phyloP scores from a whole-genome alignment of 345 rosid species.

The Adansonia digitata region DNA sequence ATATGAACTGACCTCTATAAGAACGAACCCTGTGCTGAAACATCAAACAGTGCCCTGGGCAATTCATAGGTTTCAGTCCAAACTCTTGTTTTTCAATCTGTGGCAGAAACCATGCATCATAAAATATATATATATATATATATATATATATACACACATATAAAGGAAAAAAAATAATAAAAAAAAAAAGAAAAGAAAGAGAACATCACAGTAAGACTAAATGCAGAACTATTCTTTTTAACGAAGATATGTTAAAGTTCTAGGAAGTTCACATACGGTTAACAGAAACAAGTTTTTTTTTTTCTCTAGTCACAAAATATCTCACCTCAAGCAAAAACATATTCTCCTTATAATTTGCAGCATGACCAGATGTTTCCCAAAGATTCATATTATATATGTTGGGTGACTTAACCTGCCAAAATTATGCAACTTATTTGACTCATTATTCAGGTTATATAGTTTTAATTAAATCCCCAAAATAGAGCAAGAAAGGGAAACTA shows the following conservation, averaged over 20 bases:
- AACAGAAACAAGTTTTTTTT: neutral
- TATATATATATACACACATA: too few species aligned
- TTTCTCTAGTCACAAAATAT: neutral
- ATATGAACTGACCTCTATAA: conserved; percentile 55
- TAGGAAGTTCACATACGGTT: neutral
- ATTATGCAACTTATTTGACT: conserved; percentile 12
- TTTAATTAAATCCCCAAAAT: neutral
- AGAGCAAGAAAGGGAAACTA: neutral
- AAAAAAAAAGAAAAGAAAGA: neutral
- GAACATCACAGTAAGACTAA: neutral
- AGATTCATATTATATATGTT: conserved; percentile 93
- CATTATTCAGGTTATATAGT: neutral
- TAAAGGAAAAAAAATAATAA: too few species aligned
- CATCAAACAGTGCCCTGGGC: conserved; percentile 97
- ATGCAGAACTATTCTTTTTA: neutral
- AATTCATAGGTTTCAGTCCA: conserved; percentile 96
- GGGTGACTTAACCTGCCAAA: conserved; percentile 80
- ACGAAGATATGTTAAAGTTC: neutral
- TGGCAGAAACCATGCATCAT: conserved; percentile 15
- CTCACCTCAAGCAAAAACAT: conserved; percentile 93
- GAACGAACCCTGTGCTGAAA: conserved; percentile 88
- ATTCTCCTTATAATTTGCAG: conserved; percentile 91
- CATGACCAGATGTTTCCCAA: conserved; percentile 97
- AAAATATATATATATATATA: too few species aligned
- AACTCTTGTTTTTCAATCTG: conserved; percentile 96